Evolutionary conservation across 176 grass and related monocot genomes (phyloP), one percentile per base, ranked within the genome.

Genomic region (Thalia dealbata): DNA sequence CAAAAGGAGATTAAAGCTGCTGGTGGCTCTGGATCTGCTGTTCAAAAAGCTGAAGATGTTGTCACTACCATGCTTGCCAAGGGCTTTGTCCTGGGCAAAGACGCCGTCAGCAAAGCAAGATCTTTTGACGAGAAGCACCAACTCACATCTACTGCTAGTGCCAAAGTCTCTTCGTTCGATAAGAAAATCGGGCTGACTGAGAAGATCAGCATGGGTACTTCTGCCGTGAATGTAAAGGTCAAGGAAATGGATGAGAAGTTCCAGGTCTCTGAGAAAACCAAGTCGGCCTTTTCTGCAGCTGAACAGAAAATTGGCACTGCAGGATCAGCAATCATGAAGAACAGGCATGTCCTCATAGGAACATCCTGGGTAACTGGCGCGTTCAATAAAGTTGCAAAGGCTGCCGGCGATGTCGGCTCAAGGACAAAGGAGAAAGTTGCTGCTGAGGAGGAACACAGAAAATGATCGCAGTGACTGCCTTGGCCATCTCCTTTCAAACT

Each of bases 351-450:
- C 15, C 58, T 50, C 2, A 73, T 51, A 4, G 71, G 71, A 0
- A 51, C 71, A 35, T 73, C 71, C 27, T 73, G 51, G 51, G 18
- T 73, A 6, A 38, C 71, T 13, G 30, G 52, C 21, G 71, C 71
- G 21, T 59, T 73, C 26, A 41, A 27, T 3, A 73, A 58, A 19
- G 71, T 73, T 32, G 71, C 52, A 2, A 73, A 73, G 18, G 71
- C 71, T 6, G 71, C 51, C 21, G 22, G 52, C 2, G 71, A 73
- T 60, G 71, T 74, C 0, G 32, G 72, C 6, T 21, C 72, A 6
- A 74, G 23, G 72, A 74, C 72, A 8, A 74, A 59, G 2, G 72
- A 60, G 50, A 74, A 74, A 41, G 72, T 59, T 52, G 73, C 35
- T 27, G 73, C 70, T 32, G 70, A 72, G 50, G 21, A 54, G 48